A percentile compares a stretch with the other conserved stretches of the same genome.
Conservation (phyloP, 2,329 filamentous ascomycete species). For the Bipolaris zeicola region DNA sequence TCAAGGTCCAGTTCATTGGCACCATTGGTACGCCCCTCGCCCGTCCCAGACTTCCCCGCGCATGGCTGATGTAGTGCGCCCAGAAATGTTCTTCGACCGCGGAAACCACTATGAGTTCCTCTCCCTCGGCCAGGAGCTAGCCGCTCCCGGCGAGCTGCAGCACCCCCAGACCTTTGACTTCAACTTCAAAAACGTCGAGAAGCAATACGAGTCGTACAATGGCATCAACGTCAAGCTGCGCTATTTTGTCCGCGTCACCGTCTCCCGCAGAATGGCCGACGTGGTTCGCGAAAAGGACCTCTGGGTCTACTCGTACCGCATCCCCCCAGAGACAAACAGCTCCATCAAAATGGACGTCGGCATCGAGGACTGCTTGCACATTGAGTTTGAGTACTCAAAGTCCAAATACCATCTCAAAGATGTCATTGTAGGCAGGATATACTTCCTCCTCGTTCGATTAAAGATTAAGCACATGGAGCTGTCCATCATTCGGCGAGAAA, state of each 20-base stretch:
- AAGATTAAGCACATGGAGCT: slow-evolving; percentile 99
- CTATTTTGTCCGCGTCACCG: slow-evolving; percentile 97
- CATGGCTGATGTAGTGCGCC: slow-evolving; percentile 18
- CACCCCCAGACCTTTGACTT: slow-evolving; percentile 99
- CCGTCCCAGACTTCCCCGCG: not conserved
- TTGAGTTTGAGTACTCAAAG: slow-evolving; percentile 99
- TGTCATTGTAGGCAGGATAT: slow-evolving; percentile 97
- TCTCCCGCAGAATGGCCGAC: slow-evolving; percentile 95
- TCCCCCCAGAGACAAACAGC: slow-evolving; percentile 96
- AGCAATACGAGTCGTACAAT: slow-evolving; percentile 99
- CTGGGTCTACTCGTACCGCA: slow-evolving; percentile 98
- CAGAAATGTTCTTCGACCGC: slow-evolving; percentile 99
- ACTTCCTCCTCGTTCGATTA: slow-evolving; percentile 92
- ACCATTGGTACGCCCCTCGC: slow-evolving; percentile 74
- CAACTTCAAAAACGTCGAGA: slow-evolving; percentile 99
- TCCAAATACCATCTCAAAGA: slow-evolving; percentile 99
- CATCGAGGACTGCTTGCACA: slow-evolving; percentile 98
- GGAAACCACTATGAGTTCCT: slow-evolving; percentile 99
- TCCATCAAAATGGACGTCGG: slow-evolving; percentile 99
- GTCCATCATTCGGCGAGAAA: slow-evolving; percentile 95
- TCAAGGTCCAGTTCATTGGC: slow-evolving; percentile 99
- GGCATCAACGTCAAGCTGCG: slow-evolving; percentile 99
- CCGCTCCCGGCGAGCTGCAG: slow-evolving; percentile 94
- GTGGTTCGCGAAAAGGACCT: slow-evolving; percentile 99
- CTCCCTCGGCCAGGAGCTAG: slow-evolving; percentile 93